Percentiles rank a stretch among this genome's conserved stretches.
phyloP scores from a whole-genome alignment of 352 stramenopile species.

The Globisporangium echinulatum region DNA sequence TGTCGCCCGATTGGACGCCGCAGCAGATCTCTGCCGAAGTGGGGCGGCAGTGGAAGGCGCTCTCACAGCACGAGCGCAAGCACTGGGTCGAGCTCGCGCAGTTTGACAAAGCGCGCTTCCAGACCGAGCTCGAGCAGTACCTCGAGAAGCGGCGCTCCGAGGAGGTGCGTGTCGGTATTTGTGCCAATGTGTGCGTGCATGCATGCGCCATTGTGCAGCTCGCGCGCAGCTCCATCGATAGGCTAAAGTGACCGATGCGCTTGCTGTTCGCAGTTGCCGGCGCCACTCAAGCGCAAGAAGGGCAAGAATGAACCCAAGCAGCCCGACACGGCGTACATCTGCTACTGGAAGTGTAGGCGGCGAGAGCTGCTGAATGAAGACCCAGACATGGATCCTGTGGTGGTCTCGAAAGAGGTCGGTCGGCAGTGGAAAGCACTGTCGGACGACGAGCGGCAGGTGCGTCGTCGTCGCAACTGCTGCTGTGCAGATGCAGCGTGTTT shows the following conservation, averaged over 20 bases:
- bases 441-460: conserved; percentile 28
- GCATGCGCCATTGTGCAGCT: no score
- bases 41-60: conserved; percentile 42
- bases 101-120: conserved; percentile 50
- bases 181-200: neutral
- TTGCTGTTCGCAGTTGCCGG: neutral
- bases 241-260: neutral
- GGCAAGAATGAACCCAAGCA: conserved; percentile 34
- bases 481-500: neutral
- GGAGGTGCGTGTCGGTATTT: conserved; percentile 1
- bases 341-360: conserved; percentile 48
- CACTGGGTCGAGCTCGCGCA: conserved; percentile 52
- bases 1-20: conserved; percentile 33
- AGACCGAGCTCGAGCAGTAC: conserved; percentile 27
- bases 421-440: conserved; percentile 38
- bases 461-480: neutral
- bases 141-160: conserved; percentile 12
- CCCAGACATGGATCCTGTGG: conserved; percentile 26
- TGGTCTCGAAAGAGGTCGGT: conserved; percentile 47
- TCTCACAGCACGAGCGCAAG: conserved; percentile 29
- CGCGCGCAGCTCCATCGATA: no score
- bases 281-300: conserved; percentile 30
- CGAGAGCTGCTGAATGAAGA: conserved; percentile 32
- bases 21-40: conserved; percentile 44
- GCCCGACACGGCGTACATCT: conserved; percentile 61